Evolutionary conservation across 2,329 filamentous ascomycete genomes (phyloP), one percentile per base, ranked within the genome.

Genomic region (Cadophora sp.): DNA sequence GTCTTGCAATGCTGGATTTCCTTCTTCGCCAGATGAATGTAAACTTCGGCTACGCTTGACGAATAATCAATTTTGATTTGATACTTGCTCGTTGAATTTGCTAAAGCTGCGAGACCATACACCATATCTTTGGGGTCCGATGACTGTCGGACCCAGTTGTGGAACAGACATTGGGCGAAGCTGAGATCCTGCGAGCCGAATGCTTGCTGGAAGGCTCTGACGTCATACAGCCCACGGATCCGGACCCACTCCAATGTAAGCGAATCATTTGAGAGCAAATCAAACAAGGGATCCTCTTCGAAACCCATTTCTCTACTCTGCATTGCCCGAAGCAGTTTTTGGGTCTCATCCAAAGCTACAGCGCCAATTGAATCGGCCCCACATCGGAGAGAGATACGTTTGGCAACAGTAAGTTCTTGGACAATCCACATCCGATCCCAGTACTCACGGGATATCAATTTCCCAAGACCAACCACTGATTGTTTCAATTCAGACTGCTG

Each of bases 391-490:
- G 33, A 30, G 5, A 53, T 60, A 30, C 3, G 16, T 43, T 27
- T 48, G 6, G 63, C 63, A 18, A 45, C 47, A 4, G 56, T 43
- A 6, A 65, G 33, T 22, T 65, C 63, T 36, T 65, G 56, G 9
- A 65, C 47, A 20, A 65, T 55, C 63, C 63, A 65, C 45, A 65
- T 65, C 7, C 63, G 43, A 7, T 0, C 22, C 63, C 56, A 61
- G 36, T 60, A 61, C 4, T 43, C 30, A 4, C 56, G 5, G 0
- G 4, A 14, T 7, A 55, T 3, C 4, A 53, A 45, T 2, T 20
- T 11, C 1, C 3, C 4, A 16, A 53, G 11, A 22, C 45, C 36
- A 14, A 20, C 2, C 2, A 56, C 4, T 24, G 33, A 22, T 3
- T 11, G 18, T 39, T 6, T 36, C 33, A 39, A 9, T 39, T 56